These are phyloP conservation scores for Aureobasidium mangrovei DNA, from an alignment of 2,329 filamentous ascomycete genomes.

Conservation along the genomic window DNA sequence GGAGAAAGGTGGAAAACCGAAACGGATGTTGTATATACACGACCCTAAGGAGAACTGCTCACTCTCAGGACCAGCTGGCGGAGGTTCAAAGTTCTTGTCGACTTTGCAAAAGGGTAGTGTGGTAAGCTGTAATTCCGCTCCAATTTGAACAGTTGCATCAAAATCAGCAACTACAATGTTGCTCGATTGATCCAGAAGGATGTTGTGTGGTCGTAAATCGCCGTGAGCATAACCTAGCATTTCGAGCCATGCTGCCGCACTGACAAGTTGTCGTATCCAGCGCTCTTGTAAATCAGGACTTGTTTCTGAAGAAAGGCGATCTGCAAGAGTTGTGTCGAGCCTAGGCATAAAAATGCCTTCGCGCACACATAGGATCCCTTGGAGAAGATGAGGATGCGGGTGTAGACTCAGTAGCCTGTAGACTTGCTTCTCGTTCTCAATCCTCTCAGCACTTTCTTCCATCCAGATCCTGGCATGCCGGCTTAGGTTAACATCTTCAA, in stretches of 20 bases:
- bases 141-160: background rate
- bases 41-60: constrained; percentile 1
- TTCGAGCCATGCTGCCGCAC: constrained; percentile 3
- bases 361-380: background rate
- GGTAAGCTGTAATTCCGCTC: background rate
- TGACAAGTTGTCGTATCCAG: constrained; percentile 2
- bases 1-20: background rate
- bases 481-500: background rate
- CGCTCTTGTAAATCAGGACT: background rate
- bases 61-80: background rate
- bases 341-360: constrained; percentile 2
- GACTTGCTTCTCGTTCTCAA: background rate
- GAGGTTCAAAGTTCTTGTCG: background rate
- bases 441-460: background rate
- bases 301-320: background rate
- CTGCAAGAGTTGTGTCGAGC: background rate
- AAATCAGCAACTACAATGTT: background rate
- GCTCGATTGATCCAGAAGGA: background rate
- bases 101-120: background rate
- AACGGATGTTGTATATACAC: constrained; percentile 3
- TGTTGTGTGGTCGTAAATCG: background rate
- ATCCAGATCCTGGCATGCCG: background rate
- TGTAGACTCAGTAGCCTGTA: background rate
- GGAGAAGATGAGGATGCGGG: background rate
- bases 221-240: background rate